Evolutionary conservation across 2,329 filamentous ascomycete genomes (phyloP).

Genomic region (Calonectria ilicicola): DNA sequence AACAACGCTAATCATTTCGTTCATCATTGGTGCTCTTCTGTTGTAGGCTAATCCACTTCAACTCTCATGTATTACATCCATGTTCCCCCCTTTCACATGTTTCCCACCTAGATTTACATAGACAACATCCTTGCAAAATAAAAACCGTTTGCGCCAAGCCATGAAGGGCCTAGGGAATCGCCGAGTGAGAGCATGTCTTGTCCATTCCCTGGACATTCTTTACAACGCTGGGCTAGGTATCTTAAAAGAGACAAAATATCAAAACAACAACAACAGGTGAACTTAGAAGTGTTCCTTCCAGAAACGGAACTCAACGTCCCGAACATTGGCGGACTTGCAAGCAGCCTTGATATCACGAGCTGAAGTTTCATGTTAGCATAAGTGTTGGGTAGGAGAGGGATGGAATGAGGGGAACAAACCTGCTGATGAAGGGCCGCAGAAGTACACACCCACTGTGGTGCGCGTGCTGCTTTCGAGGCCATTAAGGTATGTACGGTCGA

Average conservation of each 20-base stretch:
- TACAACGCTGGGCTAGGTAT: conserved; percentile 34
- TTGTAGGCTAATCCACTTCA: not conserved
- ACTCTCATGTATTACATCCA: not conserved
- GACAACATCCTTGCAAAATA: conserved; percentile 7
- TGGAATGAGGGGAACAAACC: conserved; percentile 55
- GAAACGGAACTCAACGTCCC: conserved; percentile 93
- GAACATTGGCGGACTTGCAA: conserved; percentile 77
- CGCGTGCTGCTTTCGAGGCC: conserved; percentile 81
- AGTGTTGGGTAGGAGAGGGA: no score
- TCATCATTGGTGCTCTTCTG: conserved; percentile 9
- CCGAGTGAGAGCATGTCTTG: not conserved
- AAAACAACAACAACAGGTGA: not conserved
- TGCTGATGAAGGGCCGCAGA: conserved; percentile 87
- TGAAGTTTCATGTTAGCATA: conserved; percentile 56
- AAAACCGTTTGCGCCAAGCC: conserved; percentile 20
- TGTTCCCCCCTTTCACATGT: not conserved
- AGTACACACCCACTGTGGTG: conserved; percentile 96
- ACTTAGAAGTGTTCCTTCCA: conserved; percentile 94
- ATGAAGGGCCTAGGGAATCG: conserved; percentile 8
- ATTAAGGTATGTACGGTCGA: conserved; percentile 85
- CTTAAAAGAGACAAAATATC: conserved; percentile 30
- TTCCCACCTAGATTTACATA: conserved; percentile 24
- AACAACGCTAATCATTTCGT: conserved; percentile 5
- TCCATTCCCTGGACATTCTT: conserved; percentile 3
- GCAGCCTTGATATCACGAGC: conserved; percentile 89